phyloP scores from a whole-genome alignment of 1,139 yeast genomes.

The Scheffersomyces quercinus region DNA sequence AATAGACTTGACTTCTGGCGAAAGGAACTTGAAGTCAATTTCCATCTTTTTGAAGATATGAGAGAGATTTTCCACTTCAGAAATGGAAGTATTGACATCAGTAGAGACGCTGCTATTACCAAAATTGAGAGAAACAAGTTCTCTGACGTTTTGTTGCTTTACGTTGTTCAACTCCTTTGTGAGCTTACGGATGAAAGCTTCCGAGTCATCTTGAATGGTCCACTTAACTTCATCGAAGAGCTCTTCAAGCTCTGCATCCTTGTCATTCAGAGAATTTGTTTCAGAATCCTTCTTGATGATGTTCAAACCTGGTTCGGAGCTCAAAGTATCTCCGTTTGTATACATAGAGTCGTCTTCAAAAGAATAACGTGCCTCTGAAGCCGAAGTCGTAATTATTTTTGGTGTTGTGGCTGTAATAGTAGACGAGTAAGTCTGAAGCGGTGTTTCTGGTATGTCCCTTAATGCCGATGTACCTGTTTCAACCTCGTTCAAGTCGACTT shows the following conservation, averaged over 20 bases:
- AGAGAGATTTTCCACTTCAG: slow-evolving; percentile 68
- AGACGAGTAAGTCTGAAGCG: too few relatives aligned
- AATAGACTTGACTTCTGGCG: slow-evolving; percentile 67
- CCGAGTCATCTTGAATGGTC: slow-evolving; percentile 66
- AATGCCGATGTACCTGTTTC: too few relatives aligned
- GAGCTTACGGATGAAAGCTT: slow-evolving; percentile 55
- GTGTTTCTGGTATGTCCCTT: too few relatives aligned
- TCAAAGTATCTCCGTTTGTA: neutral
- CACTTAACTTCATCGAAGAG: slow-evolving; percentile 74
- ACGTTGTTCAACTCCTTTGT: slow-evolving; percentile 38
- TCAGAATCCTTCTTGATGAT: slow-evolving; percentile 16
- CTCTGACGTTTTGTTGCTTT: slow-evolving; percentile 40
- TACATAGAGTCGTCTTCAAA: slow-evolving; percentile 12
- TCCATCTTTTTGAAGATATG: slow-evolving; percentile 47
- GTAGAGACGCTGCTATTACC: slow-evolving; percentile 31
- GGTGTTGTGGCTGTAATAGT: too few relatives aligned
- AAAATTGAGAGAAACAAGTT: slow-evolving; percentile 42
- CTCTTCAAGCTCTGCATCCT: slow-evolving; percentile 58
- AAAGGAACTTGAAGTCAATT: slow-evolving; percentile 43
- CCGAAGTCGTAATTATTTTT: neutral
- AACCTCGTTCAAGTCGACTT: too few relatives aligned
- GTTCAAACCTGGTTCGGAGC: slow-evolving; percentile 18
- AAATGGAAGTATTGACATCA: slow-evolving; percentile 46
- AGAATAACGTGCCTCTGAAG: slow-evolving; percentile 5
- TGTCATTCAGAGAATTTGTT: slow-evolving; percentile 20